Base-by-base conservation (phyloP, 768 basidiomycete species). In the Chalciporus piperatus region DNA sequence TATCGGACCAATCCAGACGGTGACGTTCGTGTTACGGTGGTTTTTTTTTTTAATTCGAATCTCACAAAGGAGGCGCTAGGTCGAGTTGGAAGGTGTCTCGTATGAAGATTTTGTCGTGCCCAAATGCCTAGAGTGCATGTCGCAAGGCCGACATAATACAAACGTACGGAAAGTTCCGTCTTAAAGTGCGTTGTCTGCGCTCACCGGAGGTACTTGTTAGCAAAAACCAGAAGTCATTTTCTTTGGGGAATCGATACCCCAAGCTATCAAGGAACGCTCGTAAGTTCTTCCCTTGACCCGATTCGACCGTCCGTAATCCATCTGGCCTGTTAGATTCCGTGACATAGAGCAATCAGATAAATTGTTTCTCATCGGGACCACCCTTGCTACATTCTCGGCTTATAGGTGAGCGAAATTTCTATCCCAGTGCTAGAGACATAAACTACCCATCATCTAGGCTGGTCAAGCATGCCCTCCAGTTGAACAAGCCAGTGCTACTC, bases 1-100 rank as follows among this genome's bases (percentile, higher is more conserved):
- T 85, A 80, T 2, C 78, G 90, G 51, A 95, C 89, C 22, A 96
- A 96, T 66, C 94, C 94, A 11, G 94, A 96, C 59, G 94, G 94
- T 66, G 94, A 97, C 72, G 94, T 90, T 58, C 51, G 79, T 76
- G 7, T 40, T 43, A 14, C 13, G 44, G 17, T 35, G 27, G 48
- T 14, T 35, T 44, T 47, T n/a, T 22, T 27, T 48, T 6, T 40
- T 20, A 23, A 6, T 20, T 39, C n/a, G 22, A 42, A 25, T 27
- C 23, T 49, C 22, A 45, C 38, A 8, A 20, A 16, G 14, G 16
- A 6, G 32, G 47, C 10, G 0, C 5, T 54, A 93, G 92, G 86
- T 95, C 59, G 92, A 83, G 11, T 69, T 95, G 17, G 85, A 89
- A 62, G 89, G 87, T 3, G 78, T 87, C 10, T 79, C 83, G 12